Conservation (phyloP, 345 rosid genomes). For the Physaria fendleri region DNA sequence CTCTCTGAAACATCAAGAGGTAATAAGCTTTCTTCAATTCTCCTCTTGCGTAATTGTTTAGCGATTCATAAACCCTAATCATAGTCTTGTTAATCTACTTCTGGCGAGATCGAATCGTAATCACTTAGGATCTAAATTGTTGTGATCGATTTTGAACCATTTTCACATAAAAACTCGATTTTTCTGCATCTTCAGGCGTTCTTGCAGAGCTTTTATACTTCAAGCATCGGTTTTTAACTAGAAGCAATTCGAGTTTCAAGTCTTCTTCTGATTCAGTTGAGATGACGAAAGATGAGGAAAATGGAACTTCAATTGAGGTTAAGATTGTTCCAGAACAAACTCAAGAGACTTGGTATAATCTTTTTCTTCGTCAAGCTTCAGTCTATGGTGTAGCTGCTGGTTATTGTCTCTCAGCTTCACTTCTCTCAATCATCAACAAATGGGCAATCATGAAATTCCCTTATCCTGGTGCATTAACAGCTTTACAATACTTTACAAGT, state of each 20-base stretch:
- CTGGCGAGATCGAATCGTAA: background rate
- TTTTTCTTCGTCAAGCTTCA: conserved; percentile 48
- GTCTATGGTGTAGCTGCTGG: conserved; percentile 84
- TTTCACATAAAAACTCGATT: background rate
- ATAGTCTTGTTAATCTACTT: background rate
- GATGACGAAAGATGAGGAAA: conserved; percentile 47
- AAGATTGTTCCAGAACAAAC: conserved; percentile 19
- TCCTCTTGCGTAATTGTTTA: background rate
- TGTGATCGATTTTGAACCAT: background rate
- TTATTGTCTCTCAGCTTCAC: conserved; percentile 87
- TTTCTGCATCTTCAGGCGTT: background rate
- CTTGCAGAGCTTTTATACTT: background rate
- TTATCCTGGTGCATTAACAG: conserved; percentile 92
- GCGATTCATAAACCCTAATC: background rate
- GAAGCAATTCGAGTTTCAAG: background rate
- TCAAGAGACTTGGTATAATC: conserved; percentile 38
- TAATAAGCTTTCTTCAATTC: conserved; percentile 20
- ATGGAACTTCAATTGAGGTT: conserved; percentile 24
- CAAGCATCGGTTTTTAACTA: background rate
- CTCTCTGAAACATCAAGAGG: background rate
- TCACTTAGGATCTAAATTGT: background rate
- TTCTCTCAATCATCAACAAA: conserved; percentile 93
- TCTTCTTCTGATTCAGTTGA: background rate
- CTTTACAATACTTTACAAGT: conserved; percentile 85
- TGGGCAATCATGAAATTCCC: conserved; percentile 98